Base-by-base conservation (phyloP, 768 basidiomycete genomes). In the Boletus sp. region DNA sequence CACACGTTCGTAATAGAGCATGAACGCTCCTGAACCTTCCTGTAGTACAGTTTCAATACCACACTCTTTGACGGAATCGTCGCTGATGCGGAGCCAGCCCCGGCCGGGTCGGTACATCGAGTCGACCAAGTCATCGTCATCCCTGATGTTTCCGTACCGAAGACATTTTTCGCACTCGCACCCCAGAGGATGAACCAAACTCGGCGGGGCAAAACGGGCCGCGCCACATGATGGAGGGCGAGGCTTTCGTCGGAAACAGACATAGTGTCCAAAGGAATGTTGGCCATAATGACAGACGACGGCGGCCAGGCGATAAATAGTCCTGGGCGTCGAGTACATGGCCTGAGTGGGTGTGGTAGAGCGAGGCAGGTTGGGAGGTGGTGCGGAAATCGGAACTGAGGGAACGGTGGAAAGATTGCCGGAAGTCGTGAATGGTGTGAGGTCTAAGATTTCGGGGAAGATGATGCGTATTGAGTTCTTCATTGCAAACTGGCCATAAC, bases 221-320 rank as follows among this genome's bases (percentile, higher is more conserved):
- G 68, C 51, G 2, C 74, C 74, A 23, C 71, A 61, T 4, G 72
- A 62, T 15, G 72, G 65, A 38, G 76, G 77, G 35, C 79, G 78
- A 1, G 94, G 94, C 70, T 88, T 90, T 44, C 95, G 79, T 15
- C 97, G 81, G 67, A 85, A 96, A 61, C 90, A 93, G 59, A 98
- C 83, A 67, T 96, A 99, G 67, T 99, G 96, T 6, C 96, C 96
- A 66, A 90, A 95, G 5, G 87, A 87, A 65, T 97, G 94, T 50
- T 86, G 83, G 14, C 96, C 96, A 66, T 86, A 96, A 70, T 98
- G 96, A 62, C 93, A 93, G 15, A 98, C 93, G 30, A 90, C 84
- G 10, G 91, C 85, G 2, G 84, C 72, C 34, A 98, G 81, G 43
- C 93, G 83, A 70, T 98, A 98, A 34, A 95, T 75, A n/a, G 84